Percentiles rank a stretch among this genome's conserved stretches.
phyloP scores from a whole-genome alignment of 2,329 filamentous ascomycete genomes.

The Aspergillus tamarii region DNA sequence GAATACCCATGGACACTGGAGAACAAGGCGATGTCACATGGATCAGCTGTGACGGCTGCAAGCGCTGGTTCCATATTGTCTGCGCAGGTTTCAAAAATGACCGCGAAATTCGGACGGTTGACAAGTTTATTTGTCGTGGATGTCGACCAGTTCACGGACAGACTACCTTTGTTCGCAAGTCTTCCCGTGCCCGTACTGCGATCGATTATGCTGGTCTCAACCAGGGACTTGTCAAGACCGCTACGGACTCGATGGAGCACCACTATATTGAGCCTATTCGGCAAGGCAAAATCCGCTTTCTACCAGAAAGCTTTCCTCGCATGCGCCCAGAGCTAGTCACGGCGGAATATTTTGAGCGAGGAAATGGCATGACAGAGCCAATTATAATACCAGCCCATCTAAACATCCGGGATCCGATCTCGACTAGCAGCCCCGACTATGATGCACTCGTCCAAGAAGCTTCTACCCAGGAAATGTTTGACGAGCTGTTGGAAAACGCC shows the following conservation, averaged over 20 bases:
- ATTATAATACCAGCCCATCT: constrained; percentile 65
- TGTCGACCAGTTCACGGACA: constrained; percentile 64
- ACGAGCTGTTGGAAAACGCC: constrained; percentile 39
- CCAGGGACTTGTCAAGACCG: constrained; percentile 67
- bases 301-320: constrained; percentile 64
- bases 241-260: constrained; percentile 66
- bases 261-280: constrained; percentile 71
- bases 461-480: constrained; percentile 44
- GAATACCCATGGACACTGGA: constrained; percentile 53
- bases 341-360: constrained; percentile 65
- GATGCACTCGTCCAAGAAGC: constrained; percentile 38
- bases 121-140: constrained; percentile 67
- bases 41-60: constrained; percentile 71
- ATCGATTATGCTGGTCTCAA: constrained; percentile 72
- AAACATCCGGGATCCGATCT: constrained; percentile 57
- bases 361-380: constrained; percentile 67
- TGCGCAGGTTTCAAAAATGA: constrained; percentile 69
- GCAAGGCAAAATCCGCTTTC: constrained; percentile 64
- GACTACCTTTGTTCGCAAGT: constrained; percentile 70
- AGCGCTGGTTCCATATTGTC: constrained; percentile 69
- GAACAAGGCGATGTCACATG: constrained; percentile 62
- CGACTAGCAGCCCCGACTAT: constrained; percentile 27
- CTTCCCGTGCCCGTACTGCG: constrained; percentile 64
- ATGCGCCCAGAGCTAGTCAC: constrained; percentile 67
- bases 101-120: constrained; percentile 65